phyloP scores from a whole-genome alignment of 2,329 filamentous ascomycete species.

The Colletotrichum ledebouriae region DNA sequence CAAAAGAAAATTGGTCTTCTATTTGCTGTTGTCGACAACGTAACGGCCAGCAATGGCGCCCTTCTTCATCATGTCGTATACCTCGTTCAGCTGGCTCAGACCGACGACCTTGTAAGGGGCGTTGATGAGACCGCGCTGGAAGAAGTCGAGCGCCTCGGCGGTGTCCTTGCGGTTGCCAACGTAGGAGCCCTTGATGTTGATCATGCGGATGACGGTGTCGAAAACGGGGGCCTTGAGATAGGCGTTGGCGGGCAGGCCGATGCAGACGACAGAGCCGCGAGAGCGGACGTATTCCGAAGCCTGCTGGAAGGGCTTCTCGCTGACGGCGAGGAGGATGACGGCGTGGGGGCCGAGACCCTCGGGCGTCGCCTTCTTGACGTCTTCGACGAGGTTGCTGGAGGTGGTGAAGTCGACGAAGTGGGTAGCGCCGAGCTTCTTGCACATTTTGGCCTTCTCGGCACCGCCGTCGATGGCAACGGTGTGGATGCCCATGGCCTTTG shows the following conservation, averaged over 20 bases:
- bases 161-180: conserved; percentile 93
- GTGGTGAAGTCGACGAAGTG: conserved; percentile 85
- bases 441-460: conserved; percentile 82
- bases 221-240: conserved; percentile 89
- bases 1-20: conserved; percentile 43
- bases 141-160: conserved; percentile 93
- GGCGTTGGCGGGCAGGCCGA: conserved; percentile 87
- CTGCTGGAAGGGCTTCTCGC: conserved; percentile 95
- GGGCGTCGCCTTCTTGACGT: conserved; percentile 84
- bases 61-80: conserved; percentile 82
- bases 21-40: conserved; percentile 81
- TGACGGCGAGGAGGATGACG: conserved; percentile 86
- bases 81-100: conserved; percentile 81
- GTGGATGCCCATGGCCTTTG: conserved; percentile 88
- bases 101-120: conserved; percentile 89
- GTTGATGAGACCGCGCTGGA: conserved; percentile 84
- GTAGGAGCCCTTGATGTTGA: conserved; percentile 92
- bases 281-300: conserved; percentile 89
- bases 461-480: conserved; percentile 87
- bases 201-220: conserved; percentile 89
- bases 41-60: conserved; percentile 83
- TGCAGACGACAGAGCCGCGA: conserved; percentile 86
- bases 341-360: conserved; percentile 90
- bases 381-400: conserved; percentile 82
- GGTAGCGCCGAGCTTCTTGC: conserved; percentile 76